Evolutionary conservation across 2,329 filamentous ascomycete genomes (phyloP).

Genomic region (Nothophaeocryptopus gaeumannii): DNA sequence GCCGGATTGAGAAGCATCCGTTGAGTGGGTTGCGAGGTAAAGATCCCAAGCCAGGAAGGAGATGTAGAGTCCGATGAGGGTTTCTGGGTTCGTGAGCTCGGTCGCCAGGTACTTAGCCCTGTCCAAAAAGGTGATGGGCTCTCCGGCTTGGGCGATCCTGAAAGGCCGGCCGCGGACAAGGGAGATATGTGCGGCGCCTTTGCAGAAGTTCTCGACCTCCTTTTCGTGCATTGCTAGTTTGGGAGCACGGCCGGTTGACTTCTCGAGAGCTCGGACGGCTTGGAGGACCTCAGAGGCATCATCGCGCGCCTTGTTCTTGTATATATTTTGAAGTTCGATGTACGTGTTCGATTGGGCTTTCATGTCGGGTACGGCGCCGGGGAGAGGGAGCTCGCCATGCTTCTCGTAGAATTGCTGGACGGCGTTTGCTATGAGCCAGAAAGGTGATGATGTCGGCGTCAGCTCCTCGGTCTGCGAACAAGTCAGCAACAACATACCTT

Average conservation of each 20-base stretch:
- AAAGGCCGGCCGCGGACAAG: constrained; percentile 67
- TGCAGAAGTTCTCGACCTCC: constrained; percentile 90
- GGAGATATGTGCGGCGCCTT: constrained; percentile 89
- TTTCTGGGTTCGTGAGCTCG: constrained; percentile 44
- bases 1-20: constrained; percentile 27
- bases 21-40: constrained; percentile 41
- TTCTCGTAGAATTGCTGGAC: constrained; percentile 72
- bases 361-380: constrained; percentile 92
- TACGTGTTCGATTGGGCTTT: constrained; percentile 91
- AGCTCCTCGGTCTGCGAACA: constrained; percentile 33
- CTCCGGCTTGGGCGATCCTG: constrained; percentile 46
- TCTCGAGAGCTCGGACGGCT: constrained; percentile 58
- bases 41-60: constrained; percentile 52
- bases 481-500: too few relatives aligned
- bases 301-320: constrained; percentile 79
- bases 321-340: constrained; percentile 84
- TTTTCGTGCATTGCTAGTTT: constrained; percentile 56
- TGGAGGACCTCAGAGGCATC: constrained; percentile 74
- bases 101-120: constrained; percentile 50
- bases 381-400: constrained; percentile 73
- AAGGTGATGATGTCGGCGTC: constrained; percentile 56
- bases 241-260: constrained; percentile 44
- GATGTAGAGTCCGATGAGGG: constrained; percentile 49
- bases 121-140: constrained; percentile 28
- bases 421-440: constrained; percentile 86